Evolutionary conservation across 306 rosid species (phyloP).

Genomic region (Cucumis cinereus): DNA sequence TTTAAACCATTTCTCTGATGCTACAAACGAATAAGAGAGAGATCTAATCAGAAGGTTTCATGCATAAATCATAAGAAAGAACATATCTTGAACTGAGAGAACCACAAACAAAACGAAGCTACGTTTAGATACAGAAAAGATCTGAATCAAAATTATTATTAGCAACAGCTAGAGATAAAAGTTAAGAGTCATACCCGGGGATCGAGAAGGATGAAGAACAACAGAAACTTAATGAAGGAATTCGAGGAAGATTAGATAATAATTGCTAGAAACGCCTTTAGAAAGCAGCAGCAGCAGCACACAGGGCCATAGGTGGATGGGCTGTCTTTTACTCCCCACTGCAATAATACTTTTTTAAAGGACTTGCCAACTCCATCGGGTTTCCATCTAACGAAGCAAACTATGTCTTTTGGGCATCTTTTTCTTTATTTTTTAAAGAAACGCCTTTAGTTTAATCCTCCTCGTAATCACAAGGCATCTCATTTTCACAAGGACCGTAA

Average conservation of each 20-base stretch:
- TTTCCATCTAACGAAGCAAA: conserved; percentile 55
- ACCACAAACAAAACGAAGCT: neutral
- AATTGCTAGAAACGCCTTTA: conserved; percentile 6
- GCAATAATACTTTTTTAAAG: conserved; percentile 16
- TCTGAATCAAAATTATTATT: neutral
- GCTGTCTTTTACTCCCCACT: conserved; percentile 23
- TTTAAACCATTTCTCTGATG: neutral
- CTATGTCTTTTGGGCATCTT: conserved; percentile 28
- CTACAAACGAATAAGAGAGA: neutral
- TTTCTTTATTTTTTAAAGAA: neutral
- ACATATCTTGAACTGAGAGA: neutral
- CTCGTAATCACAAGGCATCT: conserved; percentile 20
- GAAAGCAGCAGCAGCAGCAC: conserved; percentile 24
- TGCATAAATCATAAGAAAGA: neutral
- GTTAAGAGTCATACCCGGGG: neutral
- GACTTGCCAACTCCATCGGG: conserved; percentile 64
- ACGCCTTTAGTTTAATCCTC: conserved; percentile 7
- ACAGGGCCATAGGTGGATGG: conserved; percentile 26
- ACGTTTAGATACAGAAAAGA: neutral
- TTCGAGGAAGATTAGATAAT: conserved; percentile 15
- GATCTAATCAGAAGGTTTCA: neutral
- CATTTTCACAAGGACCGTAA: neutral
- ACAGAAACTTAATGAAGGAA: conserved; percentile 22
- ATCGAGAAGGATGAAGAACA: conserved; percentile 10
- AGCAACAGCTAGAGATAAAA: neutral